Evolutionary conservation across 306 rosid species (phyloP), one percentile per base, ranked within the genome.

Genomic region (Dryas octopetala): DNA sequence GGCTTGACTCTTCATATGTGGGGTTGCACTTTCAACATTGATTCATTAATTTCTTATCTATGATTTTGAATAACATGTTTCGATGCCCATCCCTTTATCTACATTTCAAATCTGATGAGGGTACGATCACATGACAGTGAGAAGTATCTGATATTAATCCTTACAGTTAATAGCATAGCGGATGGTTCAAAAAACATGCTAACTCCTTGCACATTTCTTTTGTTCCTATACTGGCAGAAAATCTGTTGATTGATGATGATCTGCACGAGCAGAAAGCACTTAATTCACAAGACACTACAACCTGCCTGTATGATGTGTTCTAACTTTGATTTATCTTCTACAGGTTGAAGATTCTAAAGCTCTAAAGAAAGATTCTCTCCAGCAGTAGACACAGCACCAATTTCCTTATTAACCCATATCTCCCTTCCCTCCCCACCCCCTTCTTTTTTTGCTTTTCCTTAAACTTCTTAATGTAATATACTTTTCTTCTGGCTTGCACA

Each of bases 311-410:
- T 54, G 38, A 32, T 32, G 38, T 32, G 38, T 32, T 14, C 48
- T 63, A 57, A 67, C 75, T 62, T 68, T 51, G 26, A 15, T 60
- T 74, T 53, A 49, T 71, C 54, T 54, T 70, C 57, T 76, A 62
- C 88, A 88, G 91, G 85, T 71, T 80, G 79, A 87, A 76, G 83
- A 63, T 77, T 66, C 62, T 77, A 75, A 74, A 80, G 71, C 82
- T 85, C 78, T 46, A 69, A 67, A 43, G 84, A 81, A 78, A 82
- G 80, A 67, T 0, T 23, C 75, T 46, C 52, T 67, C 59, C 57
- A 61, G 44, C 60, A 68, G 50, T 5, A 47, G 70, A 71, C 81
- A 67, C 47, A 43, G 66, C 61, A 53, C 62, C 66, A 76, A 44
- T 45, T 80, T 65, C 58, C 59, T 41, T n/a, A 2, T 78, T 76